Evolutionary conservation across 371 early-diverging fungal species (phyloP).

Genomic region (Haplosporangium sp.): DNA sequence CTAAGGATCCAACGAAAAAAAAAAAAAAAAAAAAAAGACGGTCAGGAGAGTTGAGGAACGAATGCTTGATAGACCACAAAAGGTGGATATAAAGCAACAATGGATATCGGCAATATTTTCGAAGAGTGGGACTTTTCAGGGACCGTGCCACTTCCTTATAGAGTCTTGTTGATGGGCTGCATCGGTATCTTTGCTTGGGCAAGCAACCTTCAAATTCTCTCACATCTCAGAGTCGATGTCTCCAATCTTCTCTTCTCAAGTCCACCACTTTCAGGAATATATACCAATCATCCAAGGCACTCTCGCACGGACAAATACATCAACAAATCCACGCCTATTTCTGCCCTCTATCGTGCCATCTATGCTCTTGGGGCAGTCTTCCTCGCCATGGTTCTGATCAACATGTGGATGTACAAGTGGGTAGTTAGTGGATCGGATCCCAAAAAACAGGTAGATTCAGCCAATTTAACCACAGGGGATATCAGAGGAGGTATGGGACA

Average conservation of each 20-base stretch:
- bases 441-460: background rate
- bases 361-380: conserved; percentile 46
- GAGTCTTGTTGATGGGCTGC: conserved; percentile 76
- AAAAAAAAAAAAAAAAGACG: background rate
- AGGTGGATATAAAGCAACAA: background rate
- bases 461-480: conserved; percentile 10
- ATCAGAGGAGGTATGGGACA: conserved; percentile 45
- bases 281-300: conserved; percentile 51
- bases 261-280: conserved; percentile 53
- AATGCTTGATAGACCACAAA: background rate
- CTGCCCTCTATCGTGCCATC: conserved; percentile 44
- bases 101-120: conserved; percentile 58
- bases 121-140: conserved; percentile 57
- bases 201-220: conserved; percentile 74
- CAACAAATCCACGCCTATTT: conserved; percentile 37
- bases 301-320: conserved; percentile 27
- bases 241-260: conserved; percentile 61
- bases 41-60: background rate
- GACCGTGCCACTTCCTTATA: conserved; percentile 70
- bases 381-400: conserved; percentile 43
- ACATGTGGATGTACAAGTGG: conserved; percentile 59
- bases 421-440: conserved; percentile 39
- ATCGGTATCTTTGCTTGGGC: conserved; percentile 87
- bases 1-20: background rate
- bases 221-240: conserved; percentile 70